A percentile compares a stretch with the other conserved stretches of the same genome.
Evolutionary conservation across 2,329 filamentous ascomycete genomes (phyloP).

Genomic region (Pyrenophora teres): DNA sequence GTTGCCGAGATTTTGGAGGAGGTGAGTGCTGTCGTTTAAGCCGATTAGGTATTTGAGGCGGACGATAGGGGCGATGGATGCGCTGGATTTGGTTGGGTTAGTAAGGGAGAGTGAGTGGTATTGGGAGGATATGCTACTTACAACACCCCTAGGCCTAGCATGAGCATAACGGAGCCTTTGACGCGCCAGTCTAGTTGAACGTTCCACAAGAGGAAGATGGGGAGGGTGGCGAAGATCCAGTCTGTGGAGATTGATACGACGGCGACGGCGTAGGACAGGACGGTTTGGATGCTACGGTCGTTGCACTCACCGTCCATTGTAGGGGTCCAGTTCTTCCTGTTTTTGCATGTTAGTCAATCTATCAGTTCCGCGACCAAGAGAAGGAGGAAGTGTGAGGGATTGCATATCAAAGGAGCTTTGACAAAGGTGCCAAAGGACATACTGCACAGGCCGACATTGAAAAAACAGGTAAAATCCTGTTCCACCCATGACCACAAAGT

Average conservation of each 20-base stretch:
- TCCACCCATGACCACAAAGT: conserved; percentile 8
- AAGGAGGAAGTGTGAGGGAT: background rate
- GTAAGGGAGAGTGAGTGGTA: background rate
- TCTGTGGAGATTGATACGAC: conserved; percentile 9
- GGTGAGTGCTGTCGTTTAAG: conserved; percentile 2
- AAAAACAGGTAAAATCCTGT: conserved; percentile 11
- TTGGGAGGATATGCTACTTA: background rate
- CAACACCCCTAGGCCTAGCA: conserved; percentile 11
- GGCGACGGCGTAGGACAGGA: conserved; percentile 8
- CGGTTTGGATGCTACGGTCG: conserved; percentile 5
- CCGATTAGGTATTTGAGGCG: conserved; percentile 11
- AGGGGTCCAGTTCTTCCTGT: conserved; percentile 6
- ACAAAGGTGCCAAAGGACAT: background rate
- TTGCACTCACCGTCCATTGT: conserved; percentile 1
- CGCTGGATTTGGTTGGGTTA: background rate
- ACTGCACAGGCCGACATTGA: conserved; percentile 9
- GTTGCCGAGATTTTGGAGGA: conserved; percentile 5
- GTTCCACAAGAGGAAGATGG: conserved; percentile 11
- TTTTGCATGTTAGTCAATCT: background rate
- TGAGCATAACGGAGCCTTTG: conserved; percentile 8
- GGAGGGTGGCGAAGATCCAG: conserved; percentile 10
- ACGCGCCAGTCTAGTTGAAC: conserved; percentile 13
- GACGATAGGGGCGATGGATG: conserved; percentile 11
- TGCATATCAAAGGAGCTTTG: too few species aligned
- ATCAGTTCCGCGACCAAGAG: too few species aligned